These are phyloP conservation scores for Tylopilus subfusipes DNA, from an alignment of 768 basidiomycete genomes.

Conservation along the genomic window DNA sequence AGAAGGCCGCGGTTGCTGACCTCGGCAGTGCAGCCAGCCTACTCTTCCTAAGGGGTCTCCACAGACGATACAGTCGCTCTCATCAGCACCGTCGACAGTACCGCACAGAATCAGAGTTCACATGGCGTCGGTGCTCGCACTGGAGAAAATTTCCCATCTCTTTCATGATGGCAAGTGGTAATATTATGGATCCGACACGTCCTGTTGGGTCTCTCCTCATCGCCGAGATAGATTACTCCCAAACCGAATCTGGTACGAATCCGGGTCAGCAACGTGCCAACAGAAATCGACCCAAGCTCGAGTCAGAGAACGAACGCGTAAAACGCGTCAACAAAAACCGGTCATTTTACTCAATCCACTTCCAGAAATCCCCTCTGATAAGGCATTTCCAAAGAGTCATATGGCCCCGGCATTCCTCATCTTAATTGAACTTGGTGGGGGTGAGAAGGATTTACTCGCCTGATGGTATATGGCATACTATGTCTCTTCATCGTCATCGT, in stretches of 20 bases:
- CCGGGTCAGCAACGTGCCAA: slow-evolving; percentile 6
- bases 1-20: not conserved
- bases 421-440: slow-evolving; percentile 14
- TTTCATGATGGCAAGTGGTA: too few species aligned
- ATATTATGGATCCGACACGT: too few species aligned
- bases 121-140: not conserved
- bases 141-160: not conserved
- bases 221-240: not conserved
- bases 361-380: slow-evolving; percentile 14
- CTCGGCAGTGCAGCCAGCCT: too few species aligned
- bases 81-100: too few species aligned
- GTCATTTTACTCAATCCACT: slow-evolving; percentile 22
- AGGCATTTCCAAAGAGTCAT: slow-evolving; percentile 59
- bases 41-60: too few species aligned
- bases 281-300: not conserved
- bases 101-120: not conserved
- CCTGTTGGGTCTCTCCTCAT: not conserved
- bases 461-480: slow-evolving; percentile 8
- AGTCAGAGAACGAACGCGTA: slow-evolving; percentile 22
- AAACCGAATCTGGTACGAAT: not conserved
- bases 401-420: slow-evolving; percentile 79
- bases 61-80: too few species aligned
- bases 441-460: not conserved
- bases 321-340: slow-evolving; percentile 16
- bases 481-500: slow-evolving; percentile 55